These are phyloP conservation scores for Cladophialophora bantiana DNA, from an alignment of 2,329 filamentous ascomycete species.

Conservation along the genomic window DNA sequence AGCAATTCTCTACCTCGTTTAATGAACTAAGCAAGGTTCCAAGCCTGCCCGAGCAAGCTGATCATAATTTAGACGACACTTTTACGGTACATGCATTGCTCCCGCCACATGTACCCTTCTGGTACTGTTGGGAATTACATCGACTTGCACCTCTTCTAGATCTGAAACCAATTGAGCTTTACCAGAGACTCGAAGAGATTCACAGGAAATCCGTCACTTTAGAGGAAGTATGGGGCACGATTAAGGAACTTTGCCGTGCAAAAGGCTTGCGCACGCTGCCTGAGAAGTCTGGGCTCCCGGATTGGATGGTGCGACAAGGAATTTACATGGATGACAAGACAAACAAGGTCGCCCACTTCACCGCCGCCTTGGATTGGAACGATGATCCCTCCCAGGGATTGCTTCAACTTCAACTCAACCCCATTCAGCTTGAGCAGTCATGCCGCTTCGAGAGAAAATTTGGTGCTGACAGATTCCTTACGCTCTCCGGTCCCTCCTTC, in stretches of 20 bases:
- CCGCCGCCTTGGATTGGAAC: slow-evolving; percentile 51
- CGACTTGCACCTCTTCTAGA: slow-evolving; percentile 20
- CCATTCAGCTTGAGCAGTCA: slow-evolving; percentile 51
- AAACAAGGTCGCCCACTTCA: slow-evolving; percentile 50
- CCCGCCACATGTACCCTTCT: slow-evolving; percentile 23
- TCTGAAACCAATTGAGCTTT: slow-evolving; percentile 19
- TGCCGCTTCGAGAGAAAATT: slow-evolving; percentile 56
- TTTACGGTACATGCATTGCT: slow-evolving; percentile 44
- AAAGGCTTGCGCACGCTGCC: slow-evolving; percentile 8
- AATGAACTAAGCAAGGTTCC: slow-evolving; percentile 8
- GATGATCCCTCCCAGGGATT: slow-evolving; percentile 44
- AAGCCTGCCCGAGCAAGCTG: slow-evolving; percentile 13
- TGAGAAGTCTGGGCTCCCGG: slow-evolving; percentile 17
- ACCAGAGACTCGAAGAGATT: slow-evolving; percentile 10
- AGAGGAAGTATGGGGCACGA: slow-evolving; percentile 15
- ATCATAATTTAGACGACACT: slow-evolving; percentile 46
- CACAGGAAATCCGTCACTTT: slow-evolving; percentile 4
- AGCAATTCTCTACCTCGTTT: slow-evolving; percentile 27
- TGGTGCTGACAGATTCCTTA: slow-evolving; percentile 56
- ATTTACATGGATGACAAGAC: slow-evolving; percentile 22
- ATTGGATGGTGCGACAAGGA: slow-evolving; percentile 15
- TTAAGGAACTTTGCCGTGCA: slow-evolving; percentile 15
- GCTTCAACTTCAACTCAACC: slow-evolving; percentile 50
- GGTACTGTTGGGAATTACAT: slow-evolving; percentile 31
- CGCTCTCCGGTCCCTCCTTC: slow-evolving; percentile 47